Evolutionary conservation across 179 eudicot genomes (phyloP), one percentile per base, ranked within the genome.

Genomic region (Silene coronaria): DNA sequence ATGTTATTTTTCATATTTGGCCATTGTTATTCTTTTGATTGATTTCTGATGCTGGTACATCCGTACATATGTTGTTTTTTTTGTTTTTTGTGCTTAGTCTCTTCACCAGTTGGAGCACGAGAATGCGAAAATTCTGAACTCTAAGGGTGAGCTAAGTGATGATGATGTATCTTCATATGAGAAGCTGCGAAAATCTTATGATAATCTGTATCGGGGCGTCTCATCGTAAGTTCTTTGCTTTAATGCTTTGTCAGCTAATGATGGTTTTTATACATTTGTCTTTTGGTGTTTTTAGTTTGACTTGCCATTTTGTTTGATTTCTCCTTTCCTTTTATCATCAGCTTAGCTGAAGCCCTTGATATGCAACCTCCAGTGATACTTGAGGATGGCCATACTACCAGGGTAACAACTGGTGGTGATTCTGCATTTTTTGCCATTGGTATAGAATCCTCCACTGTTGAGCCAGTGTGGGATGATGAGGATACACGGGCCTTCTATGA

Each of bases 271-370:
- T 38, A 24, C 11, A 9, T 64, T 63, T 74, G n/a, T 14, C 71
- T 67, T 8, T 72, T 28, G 60, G 19, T 63, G 13, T 13, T 73
- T 64, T 60, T 62, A 38, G 9, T 63, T 57, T 77, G 55, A 75
- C 76, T 27, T 55, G 57, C 76, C 58, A 59, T 72, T 57, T 63
- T 45, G 58, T 70, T 24, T 53, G 38, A 13, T 27, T 70, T 48
- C 5, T 70, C 21, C 46, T 76, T 21, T 59, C 53, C 32, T 70
- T 22, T 28, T 68, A 42, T 75, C 70, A 67, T 76, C 73, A 95
- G 99, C 68, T 89, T 95, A 77, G 99, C 99, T 55, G 99, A 95
- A 88, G 97, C 97, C 77, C 96, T 95, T 81, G 99, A 95, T 81
- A 87, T 88, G 90, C 95, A 91, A 78, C 96, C 96, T 82, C 99